A percentile compares a stretch with the other conserved stretches of the same genome.
Conservation (phyloP, 1,139 yeast species). For the Wickerhamomyces sp. region DNA sequence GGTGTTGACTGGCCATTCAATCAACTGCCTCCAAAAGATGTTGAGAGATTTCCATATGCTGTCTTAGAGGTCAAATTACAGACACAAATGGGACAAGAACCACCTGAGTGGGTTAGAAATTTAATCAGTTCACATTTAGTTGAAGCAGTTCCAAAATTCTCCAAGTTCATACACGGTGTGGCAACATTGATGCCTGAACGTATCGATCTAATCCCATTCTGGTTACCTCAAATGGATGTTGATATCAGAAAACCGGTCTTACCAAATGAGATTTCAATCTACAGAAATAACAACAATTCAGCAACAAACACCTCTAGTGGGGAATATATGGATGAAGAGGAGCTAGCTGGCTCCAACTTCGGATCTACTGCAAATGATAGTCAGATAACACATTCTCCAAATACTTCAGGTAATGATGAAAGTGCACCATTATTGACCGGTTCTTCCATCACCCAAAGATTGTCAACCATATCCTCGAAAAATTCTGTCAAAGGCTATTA, state of each 20-base stretch:
- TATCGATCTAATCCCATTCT: slow-evolving; percentile 83
- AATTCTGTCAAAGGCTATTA: slow-evolving; percentile 21
- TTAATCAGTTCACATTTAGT: slow-evolving; percentile 87
- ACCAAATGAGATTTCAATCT: slow-evolving; percentile 60
- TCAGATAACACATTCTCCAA: slow-evolving; percentile 6
- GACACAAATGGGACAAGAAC: slow-evolving; percentile 97
- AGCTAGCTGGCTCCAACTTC: slow-evolving; percentile 36
- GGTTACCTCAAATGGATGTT: slow-evolving; percentile 97
- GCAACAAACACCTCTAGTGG: slow-evolving; percentile 37
- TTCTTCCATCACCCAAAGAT: slow-evolving; percentile 33
- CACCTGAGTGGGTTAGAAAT: slow-evolving; percentile 95
- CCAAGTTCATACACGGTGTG: slow-evolving; percentile 94
- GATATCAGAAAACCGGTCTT: slow-evolving; percentile 88
- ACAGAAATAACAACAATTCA: slow-evolving; percentile 47
- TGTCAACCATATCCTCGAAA: slow-evolving; percentile 24
- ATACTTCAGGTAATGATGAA: slow-evolving; percentile 16
- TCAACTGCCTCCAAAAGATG: slow-evolving; percentile 78
- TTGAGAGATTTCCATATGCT: slow-evolving; percentile 94
- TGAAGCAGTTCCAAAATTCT: slow-evolving; percentile 96
- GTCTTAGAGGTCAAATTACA: slow-evolving; percentile 94
- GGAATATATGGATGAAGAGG: slow-evolving; percentile 42
- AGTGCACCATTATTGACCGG: slow-evolving; percentile 20
- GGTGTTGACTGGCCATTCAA: slow-evolving; percentile 95
- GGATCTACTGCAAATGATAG: slow-evolving; percentile 27
- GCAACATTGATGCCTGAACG: slow-evolving; percentile 81